Base-by-base conservation (phyloP, 768 basidiomycete genomes). In the Suillus placidus region DNA sequence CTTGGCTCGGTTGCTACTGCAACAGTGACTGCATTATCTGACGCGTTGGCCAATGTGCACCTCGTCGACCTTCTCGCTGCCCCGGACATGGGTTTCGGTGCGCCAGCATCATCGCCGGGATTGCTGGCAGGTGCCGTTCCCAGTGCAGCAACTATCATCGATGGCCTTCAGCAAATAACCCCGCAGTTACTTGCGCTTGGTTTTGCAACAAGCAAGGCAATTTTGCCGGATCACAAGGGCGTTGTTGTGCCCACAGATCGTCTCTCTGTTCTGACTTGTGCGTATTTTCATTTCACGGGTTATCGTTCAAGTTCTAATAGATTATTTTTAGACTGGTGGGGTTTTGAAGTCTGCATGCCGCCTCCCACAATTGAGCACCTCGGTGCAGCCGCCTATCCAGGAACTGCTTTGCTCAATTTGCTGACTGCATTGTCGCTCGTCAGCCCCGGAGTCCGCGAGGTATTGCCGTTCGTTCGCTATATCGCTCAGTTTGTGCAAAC, bases 401-500 rank as follows among this genome's bases (percentile, higher is more conserved):
- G 69, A 32, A 42, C 72, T 68, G 79, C 89, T 0, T 73, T 92
- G 40, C 82, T 95, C 73, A 90, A 91, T 73, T 86, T 94, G 71
- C 79, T 96, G 7, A 88, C 93, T 6, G 92, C 89, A 0, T 74
- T 94, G 13, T 81, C 92, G 1, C 57, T 92, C 23, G 77, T 92
- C 58, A 87, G 86, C 68, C 87, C 88, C 64, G 94, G 92, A 30
- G 88, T 90, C 38, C 87, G 90, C 52, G 94, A 95, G 75, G 86
- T 95, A 52, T 79, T 95, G 2, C 94, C 94, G 0, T 93, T 94
- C 73, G 81, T 93, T 70, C 91, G 92, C 37, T 95, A 94, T 78
- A 87, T 94, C 60, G 81, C 90, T 18, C 89, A 90, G 68, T 95
- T 87, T 76, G 79, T 92, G 68, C 90, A 95, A 69, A 87, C 85